These are phyloP conservation scores for Beauveria rudraprayagi DNA, from an alignment of 2,329 filamentous ascomycete genomes.

Conservation along the genomic window DNA sequence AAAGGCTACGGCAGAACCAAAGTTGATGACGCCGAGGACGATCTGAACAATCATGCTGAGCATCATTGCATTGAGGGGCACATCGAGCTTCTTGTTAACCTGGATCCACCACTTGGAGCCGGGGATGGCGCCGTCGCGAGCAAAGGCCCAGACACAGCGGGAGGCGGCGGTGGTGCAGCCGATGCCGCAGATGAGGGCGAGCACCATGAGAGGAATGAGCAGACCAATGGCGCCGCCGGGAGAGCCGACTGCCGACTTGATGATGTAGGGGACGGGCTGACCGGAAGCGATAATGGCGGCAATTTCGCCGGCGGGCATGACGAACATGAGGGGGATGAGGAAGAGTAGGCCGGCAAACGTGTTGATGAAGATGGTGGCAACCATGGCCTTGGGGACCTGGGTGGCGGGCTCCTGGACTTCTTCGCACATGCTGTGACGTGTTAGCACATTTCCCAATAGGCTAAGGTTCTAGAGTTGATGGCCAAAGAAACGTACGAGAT, in stretches of 20 bases:
- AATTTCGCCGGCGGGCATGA: conserved; percentile 53
- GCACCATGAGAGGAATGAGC: conserved; percentile 55
- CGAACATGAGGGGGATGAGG: conserved; percentile 60
- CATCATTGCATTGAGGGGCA: conserved; percentile 66
- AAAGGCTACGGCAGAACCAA: conserved; percentile 61
- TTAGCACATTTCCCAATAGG: background rate
- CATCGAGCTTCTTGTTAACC: conserved; percentile 53
- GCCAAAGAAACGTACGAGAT: conserved; percentile 50
- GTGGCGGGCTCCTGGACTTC: conserved; percentile 58
- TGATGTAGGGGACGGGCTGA: conserved; percentile 58
- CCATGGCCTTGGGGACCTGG: conserved; percentile 68
- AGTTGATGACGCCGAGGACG: conserved; percentile 58
- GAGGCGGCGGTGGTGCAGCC: conserved; percentile 63
- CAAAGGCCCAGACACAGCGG: conserved; percentile 61
- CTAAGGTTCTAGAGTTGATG: no score
- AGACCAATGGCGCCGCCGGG: conserved; percentile 54
- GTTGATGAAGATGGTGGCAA: conserved; percentile 59
- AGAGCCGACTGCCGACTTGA: conserved; percentile 54
- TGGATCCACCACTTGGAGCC: conserved; percentile 52
- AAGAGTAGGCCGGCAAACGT: conserved; percentile 58
- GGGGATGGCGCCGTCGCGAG: conserved; percentile 62
- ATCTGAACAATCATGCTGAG: conserved; percentile 59
- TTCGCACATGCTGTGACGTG: conserved; percentile 56
- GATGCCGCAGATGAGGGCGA: conserved; percentile 59
- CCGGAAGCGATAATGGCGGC: conserved; percentile 45